Evolutionary conservation across 2,329 filamentous ascomycete species (phyloP).

Genomic region (Coniochaeta sp.): DNA sequence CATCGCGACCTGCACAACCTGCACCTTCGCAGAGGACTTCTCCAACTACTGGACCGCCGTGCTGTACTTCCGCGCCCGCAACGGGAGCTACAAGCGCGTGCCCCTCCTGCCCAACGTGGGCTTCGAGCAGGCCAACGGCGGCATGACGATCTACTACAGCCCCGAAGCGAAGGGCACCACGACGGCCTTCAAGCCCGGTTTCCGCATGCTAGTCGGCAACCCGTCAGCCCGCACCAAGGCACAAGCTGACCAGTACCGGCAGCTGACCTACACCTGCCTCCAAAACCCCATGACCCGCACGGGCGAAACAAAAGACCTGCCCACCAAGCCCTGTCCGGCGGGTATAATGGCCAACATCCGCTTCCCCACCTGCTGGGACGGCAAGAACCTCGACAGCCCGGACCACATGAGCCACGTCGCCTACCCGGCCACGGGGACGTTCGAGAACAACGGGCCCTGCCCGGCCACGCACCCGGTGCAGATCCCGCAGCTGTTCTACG

Average conservation of each 20-base stretch:
- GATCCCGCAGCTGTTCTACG: conserved; percentile 27
- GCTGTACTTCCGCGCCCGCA: not conserved
- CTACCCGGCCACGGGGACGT: conserved; percentile 14
- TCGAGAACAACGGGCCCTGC: conserved; percentile 19
- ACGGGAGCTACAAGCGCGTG: conserved; percentile 1
- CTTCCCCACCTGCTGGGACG: conserved; percentile 44
- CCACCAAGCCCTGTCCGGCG: conserved; percentile 23
- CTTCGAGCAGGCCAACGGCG: conserved; percentile 23
- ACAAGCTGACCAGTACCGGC: conserved; percentile 28
- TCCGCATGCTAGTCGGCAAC: conserved; percentile 37
- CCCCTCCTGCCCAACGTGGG: conserved; percentile 22
- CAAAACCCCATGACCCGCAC: conserved; percentile 27
- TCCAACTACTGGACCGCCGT: conserved; percentile 21
- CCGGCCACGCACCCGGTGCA: conserved; percentile 24
- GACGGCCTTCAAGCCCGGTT: conserved; percentile 36
- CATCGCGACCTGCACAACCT: conserved; percentile 22
- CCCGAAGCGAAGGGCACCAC: conserved; percentile 26
- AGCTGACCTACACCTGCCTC: conserved; percentile 36
- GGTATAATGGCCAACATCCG: conserved; percentile 34
- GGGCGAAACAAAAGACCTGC: conserved; percentile 30
- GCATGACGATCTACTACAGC: conserved; percentile 27
- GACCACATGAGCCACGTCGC: conserved; percentile 40
- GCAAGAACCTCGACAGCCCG: conserved; percentile 33
- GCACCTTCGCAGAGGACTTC: conserved; percentile 26
- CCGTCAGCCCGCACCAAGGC: conserved; percentile 24